Conservation (phyloP, 768 basidiomycete species). For the Leccinellum rugosiceps region DNA sequence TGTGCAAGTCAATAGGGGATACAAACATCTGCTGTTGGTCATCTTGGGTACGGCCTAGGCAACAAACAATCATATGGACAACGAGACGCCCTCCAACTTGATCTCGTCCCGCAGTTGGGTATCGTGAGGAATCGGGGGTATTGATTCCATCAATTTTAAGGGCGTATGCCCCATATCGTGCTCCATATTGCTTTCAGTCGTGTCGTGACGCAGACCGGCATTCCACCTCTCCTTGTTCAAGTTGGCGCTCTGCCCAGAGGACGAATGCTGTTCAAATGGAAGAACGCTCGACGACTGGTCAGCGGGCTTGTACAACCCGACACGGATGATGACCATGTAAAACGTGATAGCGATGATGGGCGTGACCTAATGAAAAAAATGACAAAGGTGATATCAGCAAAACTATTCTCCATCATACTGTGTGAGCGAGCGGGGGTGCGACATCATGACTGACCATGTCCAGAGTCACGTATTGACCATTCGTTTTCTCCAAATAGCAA, state of each 20-base stretch:
- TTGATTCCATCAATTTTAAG: neutral
- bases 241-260: neutral
- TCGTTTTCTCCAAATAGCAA: constrained; percentile 26
- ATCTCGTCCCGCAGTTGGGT: neutral
- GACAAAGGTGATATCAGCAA: neutral
- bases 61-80: neutral
- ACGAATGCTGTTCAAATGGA: neutral
- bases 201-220: neutral
- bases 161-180: neutral
- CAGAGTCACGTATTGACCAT: constrained; percentile 34
- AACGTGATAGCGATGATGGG: constrained; percentile 42
- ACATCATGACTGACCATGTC: constrained; percentile 29
- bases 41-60: neutral
- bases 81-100: neutral
- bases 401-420: neutral
- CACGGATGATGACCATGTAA: constrained; percentile 42
- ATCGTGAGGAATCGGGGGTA: neutral
- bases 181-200: neutral
- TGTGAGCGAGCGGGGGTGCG: neutral
- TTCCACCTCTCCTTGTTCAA: neutral
- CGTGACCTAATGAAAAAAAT: constrained; percentile 23
- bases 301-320: constrained; percentile 20
- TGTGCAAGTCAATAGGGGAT: neutral
- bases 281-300: neutral
- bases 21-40: neutral